phyloP scores from a whole-genome alignment of 139 green algal genomes.

The Tetradesmus lagerheimii region DNA sequence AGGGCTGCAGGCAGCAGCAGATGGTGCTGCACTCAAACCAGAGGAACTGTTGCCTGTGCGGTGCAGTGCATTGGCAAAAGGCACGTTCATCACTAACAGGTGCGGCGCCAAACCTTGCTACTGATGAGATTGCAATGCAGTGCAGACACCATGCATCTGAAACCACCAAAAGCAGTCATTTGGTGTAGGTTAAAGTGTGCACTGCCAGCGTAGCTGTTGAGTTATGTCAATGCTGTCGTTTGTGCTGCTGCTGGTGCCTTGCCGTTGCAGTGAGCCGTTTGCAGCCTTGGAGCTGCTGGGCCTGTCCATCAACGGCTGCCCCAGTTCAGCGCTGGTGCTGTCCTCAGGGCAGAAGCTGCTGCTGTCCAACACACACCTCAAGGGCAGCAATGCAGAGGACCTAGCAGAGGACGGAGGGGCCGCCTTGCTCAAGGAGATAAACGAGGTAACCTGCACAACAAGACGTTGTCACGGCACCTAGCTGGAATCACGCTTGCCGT shows the following conservation, averaged over 20 bases:
- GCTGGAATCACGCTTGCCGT: too few relatives aligned
- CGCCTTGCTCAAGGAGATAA: not conserved
- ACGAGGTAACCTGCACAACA: not conserved
- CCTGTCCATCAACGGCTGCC: not conserved
- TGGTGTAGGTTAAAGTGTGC: too few relatives aligned
- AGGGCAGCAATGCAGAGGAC: not conserved
- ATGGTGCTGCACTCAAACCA: not conserved
- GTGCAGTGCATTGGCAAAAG: not conserved
- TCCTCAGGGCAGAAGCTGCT: not conserved
- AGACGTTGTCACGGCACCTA: not conserved
- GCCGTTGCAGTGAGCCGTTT: not conserved
- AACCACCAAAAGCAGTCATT: too few relatives aligned
- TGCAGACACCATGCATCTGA: not conserved
- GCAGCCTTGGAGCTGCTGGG: not conserved
- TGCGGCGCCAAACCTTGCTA: not conserved
- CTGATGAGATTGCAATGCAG: not conserved
- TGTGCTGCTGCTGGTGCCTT: not conserved
- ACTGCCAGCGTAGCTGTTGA: too few relatives aligned
- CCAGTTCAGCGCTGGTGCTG: not conserved
- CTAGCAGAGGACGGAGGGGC: not conserved
- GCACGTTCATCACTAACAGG: not conserved
- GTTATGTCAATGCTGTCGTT: not conserved
- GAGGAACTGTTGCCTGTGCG: not conserved
- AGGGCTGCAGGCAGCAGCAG: not conserved
- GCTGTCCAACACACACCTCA: not conserved